phyloP scores from a whole-genome alignment of 176 grass and related monocot genomes.

The Eremochloa ophiuroides region DNA sequence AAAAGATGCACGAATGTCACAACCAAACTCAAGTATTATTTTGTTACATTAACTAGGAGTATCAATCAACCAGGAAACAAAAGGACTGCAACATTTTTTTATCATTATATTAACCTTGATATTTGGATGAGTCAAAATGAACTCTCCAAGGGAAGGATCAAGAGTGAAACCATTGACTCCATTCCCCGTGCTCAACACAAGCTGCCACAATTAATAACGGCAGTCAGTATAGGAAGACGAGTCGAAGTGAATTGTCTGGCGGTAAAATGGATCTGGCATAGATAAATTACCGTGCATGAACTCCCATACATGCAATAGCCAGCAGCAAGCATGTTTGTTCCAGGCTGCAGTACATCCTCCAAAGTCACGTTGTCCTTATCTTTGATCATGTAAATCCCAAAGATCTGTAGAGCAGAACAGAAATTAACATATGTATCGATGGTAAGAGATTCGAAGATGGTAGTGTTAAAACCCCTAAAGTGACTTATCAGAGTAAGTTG shows the following conservation, averaged over 20 bases:
- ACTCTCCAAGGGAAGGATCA: conserved; percentile 76
- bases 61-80: not conserved
- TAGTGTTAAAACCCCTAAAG: too few species aligned
- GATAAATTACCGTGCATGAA: conserved; percentile 82
- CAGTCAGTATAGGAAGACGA: not conserved
- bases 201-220: conserved; percentile 1
- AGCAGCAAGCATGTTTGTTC: conserved; percentile 85
- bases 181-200: conserved; percentile 78
- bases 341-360: conserved; percentile 76
- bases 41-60: not conserved
- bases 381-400: conserved; percentile 89
- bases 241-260: not conserved
- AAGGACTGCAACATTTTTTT: not conserved
- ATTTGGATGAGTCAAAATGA: conserved; percentile 69
- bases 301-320: conserved; percentile 99
- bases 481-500: too few species aligned
- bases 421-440: not conserved
- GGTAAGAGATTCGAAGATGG: not conserved
- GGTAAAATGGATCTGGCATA: not conserved
- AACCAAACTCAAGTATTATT: not conserved
- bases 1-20: not conserved
- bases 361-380: conserved; percentile 57
- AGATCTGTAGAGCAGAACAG: conserved; percentile 42
- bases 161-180: conserved; percentile 81
- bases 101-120: conserved; percentile 50